These are phyloP conservation scores for Ogataea salicorniae DNA, from an alignment of 805 yeast genomes.

Conservation along the genomic window DNA sequence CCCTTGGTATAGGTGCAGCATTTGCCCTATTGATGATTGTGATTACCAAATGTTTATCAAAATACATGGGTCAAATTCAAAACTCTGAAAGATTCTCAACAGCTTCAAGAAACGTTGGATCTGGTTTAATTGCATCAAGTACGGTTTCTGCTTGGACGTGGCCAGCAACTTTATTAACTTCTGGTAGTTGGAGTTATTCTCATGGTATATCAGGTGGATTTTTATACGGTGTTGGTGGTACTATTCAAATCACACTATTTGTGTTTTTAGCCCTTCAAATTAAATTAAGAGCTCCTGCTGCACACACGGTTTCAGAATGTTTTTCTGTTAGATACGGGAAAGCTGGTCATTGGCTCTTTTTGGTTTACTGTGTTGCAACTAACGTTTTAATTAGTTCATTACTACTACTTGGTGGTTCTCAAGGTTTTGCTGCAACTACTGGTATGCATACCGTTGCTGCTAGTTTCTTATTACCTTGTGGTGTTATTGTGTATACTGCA, in stretches of 20 bases:
- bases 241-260: conserved; percentile 34
- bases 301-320: conserved; percentile 40
- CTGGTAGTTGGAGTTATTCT: conserved; percentile 36
- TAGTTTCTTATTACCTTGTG: conserved; percentile 39
- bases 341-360: conserved; percentile 32
- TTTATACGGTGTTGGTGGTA: conserved; percentile 34
- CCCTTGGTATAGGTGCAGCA: conserved; percentile 39
- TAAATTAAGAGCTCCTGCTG: conserved; percentile 37
- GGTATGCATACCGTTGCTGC: conserved; percentile 46
- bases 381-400: conserved; percentile 33
- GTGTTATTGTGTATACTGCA: conserved; percentile 43
- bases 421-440: conserved; percentile 35
- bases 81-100: conserved; percentile 38
- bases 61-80: conserved; percentile 34
- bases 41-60: conserved; percentile 33
- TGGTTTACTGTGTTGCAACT: conserved; percentile 33
- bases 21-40: conserved; percentile 39
- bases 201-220: conserved; percentile 40
- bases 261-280: conserved; percentile 35
- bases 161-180: conserved; percentile 37
- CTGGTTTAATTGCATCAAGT: conserved; percentile 40
- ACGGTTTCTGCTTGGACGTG: conserved; percentile 46
- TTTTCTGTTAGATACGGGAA: conserved; percentile 35
- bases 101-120: conserved; percentile 35
- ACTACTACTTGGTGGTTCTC: conserved; percentile 40